Conservation (phyloP, 768 basidiomycete genomes). For the Trametes cinnabarina region DNA sequence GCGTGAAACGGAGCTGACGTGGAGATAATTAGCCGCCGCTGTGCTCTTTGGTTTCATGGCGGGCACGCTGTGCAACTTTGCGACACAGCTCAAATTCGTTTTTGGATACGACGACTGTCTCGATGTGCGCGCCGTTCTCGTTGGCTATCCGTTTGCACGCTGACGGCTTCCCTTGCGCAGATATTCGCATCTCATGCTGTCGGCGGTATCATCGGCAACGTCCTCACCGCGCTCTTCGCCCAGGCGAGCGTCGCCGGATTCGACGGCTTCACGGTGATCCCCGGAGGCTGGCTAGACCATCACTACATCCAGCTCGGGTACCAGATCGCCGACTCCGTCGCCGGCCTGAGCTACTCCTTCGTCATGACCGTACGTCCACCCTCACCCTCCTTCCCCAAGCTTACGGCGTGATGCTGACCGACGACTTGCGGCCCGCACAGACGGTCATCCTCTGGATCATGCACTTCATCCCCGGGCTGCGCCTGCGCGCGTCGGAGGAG, state of each 20-base stretch:
- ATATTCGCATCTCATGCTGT: conserved; percentile 86
- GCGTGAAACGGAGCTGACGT: background rate
- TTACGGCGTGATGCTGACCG: background rate
- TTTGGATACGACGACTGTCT: conserved; percentile 76
- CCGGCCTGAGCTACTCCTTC: conserved; percentile 70
- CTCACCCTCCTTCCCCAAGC: background rate
- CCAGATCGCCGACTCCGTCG: conserved; percentile 73
- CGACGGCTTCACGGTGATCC: conserved; percentile 66
- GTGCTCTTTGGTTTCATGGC: conserved; percentile 84
- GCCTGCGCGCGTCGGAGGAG: conserved; percentile 65
- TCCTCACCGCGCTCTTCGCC: conserved; percentile 84
- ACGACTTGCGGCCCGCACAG: conserved; percentile 31
- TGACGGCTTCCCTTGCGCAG: conserved; percentile 34
- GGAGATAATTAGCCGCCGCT: conserved; percentile 57
- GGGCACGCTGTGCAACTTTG: conserved; percentile 86
- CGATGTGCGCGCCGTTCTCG: conserved; percentile 49
- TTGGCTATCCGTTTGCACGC: background rate
- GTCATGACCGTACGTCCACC: conserved; percentile 61
- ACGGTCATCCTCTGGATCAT: conserved; percentile 84
- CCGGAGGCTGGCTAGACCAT: conserved; percentile 87
- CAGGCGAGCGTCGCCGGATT: conserved; percentile 75
- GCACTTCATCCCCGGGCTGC: conserved; percentile 81
- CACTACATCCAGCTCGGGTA: conserved; percentile 81
- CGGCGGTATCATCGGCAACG: conserved; percentile 77
- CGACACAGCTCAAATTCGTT: conserved; percentile 91